phyloP scores from a whole-genome alignment of 2,329 filamentous ascomycete species.

The Pleoardoris graminearum region DNA sequence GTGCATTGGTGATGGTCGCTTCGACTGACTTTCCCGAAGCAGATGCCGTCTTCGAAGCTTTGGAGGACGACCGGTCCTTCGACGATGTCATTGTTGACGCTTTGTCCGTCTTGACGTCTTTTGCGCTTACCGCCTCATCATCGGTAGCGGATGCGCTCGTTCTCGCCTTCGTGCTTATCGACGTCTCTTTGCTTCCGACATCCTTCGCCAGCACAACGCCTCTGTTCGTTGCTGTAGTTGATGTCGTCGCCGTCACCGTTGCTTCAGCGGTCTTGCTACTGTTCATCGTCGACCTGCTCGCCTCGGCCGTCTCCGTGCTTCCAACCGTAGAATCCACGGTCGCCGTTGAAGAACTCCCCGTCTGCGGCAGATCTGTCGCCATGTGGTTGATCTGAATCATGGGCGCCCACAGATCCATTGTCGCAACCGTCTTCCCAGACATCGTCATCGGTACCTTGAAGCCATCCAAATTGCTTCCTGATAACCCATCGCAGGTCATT shows the following conservation, averaged over 20 bases:
- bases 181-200: not conserved
- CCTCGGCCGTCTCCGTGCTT: not conserved
- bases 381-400: conserved; percentile 25
- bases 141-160: not conserved
- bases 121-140: not conserved
- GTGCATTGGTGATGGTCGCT: not conserved
- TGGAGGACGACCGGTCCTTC: not conserved
- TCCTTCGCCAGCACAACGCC: not conserved
- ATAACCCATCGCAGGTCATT: conserved; percentile 14
- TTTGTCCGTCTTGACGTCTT: not conserved
- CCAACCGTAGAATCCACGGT: not conserved
- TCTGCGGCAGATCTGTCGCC: conserved; percentile 15
- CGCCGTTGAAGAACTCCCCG: not conserved
- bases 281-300: not conserved
- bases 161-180: not conserved
- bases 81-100: not conserved
- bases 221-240: not conserved
- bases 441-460: conserved; percentile 16
- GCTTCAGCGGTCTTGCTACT: not conserved
- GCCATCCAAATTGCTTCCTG: conserved; percentile 2
- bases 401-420: conserved; percentile 21
- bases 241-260: not conserved
- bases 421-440: conserved; percentile 6
- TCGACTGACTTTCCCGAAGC: not conserved
- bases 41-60: conserved; percentile 2